phyloP scores from a whole-genome alignment of 2,329 filamentous ascomycete species.

The Cercospora nicotianae region DNA sequence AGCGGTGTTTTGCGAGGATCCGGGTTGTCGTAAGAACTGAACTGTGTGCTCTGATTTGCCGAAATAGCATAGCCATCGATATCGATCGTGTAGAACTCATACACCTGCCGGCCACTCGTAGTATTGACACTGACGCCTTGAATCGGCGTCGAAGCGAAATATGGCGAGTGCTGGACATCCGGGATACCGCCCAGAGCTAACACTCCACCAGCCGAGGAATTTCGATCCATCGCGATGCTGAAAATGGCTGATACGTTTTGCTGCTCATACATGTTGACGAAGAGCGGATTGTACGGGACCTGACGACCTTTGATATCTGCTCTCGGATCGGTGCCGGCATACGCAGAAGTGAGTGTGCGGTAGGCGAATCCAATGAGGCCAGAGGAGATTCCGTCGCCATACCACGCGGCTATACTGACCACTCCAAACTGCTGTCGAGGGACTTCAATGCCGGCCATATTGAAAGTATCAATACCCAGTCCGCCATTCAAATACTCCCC shows the following conservation, averaged over 20 bases:
- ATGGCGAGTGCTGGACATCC: slow-evolving; percentile 41
- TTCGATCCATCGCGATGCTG: slow-evolving; percentile 49
- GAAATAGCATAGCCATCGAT: slow-evolving; percentile 38
- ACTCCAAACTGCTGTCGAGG: slow-evolving; percentile 50
- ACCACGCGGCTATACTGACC: slow-evolving; percentile 40
- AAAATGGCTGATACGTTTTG: slow-evolving; percentile 49
- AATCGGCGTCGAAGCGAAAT: slow-evolving; percentile 42
- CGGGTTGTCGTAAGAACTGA: slow-evolving; percentile 28
- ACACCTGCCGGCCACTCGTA: slow-evolving; percentile 33
- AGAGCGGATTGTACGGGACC: slow-evolving; percentile 51
- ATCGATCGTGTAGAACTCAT: slow-evolving; percentile 44
- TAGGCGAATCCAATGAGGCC: slow-evolving; percentile 56
- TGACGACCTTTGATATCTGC: slow-evolving; percentile 25
- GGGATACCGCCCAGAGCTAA: slow-evolving; percentile 54
- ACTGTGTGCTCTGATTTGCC: slow-evolving; percentile 25
- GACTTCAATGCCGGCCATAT: slow-evolving; percentile 50
- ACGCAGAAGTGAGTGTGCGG: slow-evolving; percentile 49
- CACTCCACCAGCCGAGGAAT: slow-evolving; percentile 42
- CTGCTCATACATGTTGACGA: slow-evolving; percentile 52
- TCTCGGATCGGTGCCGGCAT: slow-evolving; percentile 33
- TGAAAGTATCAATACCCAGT: slow-evolving; percentile 46
- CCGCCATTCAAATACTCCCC: slow-evolving; percentile 44
- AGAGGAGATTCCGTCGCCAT: slow-evolving; percentile 41
- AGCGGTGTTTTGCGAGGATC: slow-evolving; percentile 26
- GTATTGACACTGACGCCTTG: slow-evolving; percentile 32